phyloP scores from a whole-genome alignment of 495 filamentous ascomycete species.

The Penicillium roqueforti region DNA sequence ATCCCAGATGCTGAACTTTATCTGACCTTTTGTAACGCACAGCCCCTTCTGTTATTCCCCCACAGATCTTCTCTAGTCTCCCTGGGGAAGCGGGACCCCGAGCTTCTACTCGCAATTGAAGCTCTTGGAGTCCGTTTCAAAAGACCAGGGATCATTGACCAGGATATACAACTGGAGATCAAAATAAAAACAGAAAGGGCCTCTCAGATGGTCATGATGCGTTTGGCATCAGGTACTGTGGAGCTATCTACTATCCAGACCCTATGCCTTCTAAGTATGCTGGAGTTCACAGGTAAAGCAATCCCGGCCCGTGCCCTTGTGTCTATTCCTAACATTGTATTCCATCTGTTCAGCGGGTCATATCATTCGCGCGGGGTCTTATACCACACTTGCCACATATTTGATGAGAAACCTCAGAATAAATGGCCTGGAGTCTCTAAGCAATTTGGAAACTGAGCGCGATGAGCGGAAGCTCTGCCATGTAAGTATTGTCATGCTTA shows the following conservation, averaged over 20 bases:
- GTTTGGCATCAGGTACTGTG: constrained; percentile 28
- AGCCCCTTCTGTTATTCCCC: constrained; percentile 39
- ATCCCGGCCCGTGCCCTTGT: neutral
- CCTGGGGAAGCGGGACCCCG: constrained; percentile 25
- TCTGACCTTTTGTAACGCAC: constrained; percentile 35
- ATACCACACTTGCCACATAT: constrained; percentile 33
- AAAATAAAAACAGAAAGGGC: constrained; percentile 27
- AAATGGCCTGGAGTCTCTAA: constrained; percentile 17
- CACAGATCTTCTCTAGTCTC: constrained; percentile 18
- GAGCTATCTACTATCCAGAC: constrained; percentile 43
- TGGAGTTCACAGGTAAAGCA: constrained; percentile 38
- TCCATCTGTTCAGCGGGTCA: constrained; percentile 26
- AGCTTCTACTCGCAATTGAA: constrained; percentile 36
- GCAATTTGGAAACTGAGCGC: constrained; percentile 22
- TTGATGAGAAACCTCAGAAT: constrained; percentile 33
- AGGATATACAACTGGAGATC: constrained; percentile 14
- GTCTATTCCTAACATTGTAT: neutral
- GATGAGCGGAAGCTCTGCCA: constrained; percentile 39
- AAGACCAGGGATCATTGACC: constrained; percentile 7
- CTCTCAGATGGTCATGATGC: constrained; percentile 28
- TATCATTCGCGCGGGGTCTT: constrained; percentile 35
- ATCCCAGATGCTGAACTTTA: constrained; percentile 20
- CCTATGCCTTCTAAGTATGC: constrained; percentile 37
- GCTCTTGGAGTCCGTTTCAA: constrained; percentile 35
- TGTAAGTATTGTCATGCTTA: constrained; percentile 37